Conservation (phyloP, 805 yeast genomes). For the Schwanniomyces polymorphus region DNA sequence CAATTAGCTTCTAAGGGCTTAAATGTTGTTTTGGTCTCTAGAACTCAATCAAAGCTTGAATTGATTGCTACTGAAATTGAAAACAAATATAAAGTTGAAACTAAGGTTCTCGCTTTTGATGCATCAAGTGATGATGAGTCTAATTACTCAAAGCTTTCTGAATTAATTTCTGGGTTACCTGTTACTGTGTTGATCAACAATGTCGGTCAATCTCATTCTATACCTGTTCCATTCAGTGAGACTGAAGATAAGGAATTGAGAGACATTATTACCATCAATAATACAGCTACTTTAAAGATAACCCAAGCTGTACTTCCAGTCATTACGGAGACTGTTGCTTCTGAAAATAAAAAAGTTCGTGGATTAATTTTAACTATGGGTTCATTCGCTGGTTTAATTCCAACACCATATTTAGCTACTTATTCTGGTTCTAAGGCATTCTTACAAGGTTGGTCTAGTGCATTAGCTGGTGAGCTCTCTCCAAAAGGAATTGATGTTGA, state of each 20-base stretch:
- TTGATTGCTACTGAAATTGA: constrained; percentile 62
- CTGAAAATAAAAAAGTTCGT: constrained; percentile 39
- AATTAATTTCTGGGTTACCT: constrained; percentile 50
- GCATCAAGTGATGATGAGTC: constrained; percentile 61
- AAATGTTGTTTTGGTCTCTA: constrained; percentile 78
- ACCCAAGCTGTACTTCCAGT: constrained; percentile 78
- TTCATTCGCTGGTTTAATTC: constrained; percentile 91
- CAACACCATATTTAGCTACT: constrained; percentile 88
- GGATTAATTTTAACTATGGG: constrained; percentile 94
- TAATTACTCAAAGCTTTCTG: constrained; percentile 54
- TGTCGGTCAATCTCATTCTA: constrained; percentile 92
- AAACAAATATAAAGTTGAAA: constrained; percentile 55
- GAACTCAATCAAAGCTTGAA: constrained; percentile 78
- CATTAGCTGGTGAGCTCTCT: constrained; percentile 82
- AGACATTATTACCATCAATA: constrained; percentile 82
- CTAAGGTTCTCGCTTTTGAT: constrained; percentile 75
- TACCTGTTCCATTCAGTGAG: constrained; percentile 90
- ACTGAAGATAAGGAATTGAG: constrained; percentile 73
- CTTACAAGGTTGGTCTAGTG: constrained; percentile 88
- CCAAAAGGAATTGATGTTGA: constrained; percentile 78
- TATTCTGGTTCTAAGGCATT: constrained; percentile 97
- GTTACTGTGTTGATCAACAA: constrained; percentile 83
- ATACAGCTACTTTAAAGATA: constrained; percentile 76
- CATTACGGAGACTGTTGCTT: constrained; percentile 54
- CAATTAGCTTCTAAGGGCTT: constrained; percentile 87